Percentiles rank a stretch among this genome's conserved stretches.
Evolutionary conservation across 1,139 yeast genomes (phyloP).

Genomic region (Sugiyamaella xylanicola): DNA sequence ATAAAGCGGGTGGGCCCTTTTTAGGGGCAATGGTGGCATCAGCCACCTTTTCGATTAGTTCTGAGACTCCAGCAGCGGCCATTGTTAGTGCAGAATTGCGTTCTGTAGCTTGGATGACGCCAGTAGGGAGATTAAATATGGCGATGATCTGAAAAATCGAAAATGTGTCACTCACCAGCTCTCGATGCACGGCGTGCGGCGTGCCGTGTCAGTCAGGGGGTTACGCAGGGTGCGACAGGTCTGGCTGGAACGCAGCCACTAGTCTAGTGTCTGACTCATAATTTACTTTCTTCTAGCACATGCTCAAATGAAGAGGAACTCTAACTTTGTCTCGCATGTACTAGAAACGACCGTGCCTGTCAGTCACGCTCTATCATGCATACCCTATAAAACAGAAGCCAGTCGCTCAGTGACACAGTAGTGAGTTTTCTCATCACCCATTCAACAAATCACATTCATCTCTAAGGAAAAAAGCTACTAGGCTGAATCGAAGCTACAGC

Average conservation of each 20-base stretch:
- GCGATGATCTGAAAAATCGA: slow-evolving; percentile 12
- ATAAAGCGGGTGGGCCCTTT: slow-evolving; percentile 27
- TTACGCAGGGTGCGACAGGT: not conserved
- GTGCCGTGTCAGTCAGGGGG: not conserved
- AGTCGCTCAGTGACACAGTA: too few species aligned
- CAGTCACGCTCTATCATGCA: too few species aligned
- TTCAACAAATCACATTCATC: too few species aligned
- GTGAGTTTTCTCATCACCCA: too few species aligned
- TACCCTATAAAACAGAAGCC: too few species aligned
- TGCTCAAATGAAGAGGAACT: too few species aligned
- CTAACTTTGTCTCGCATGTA: too few species aligned
- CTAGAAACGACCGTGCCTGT: too few species aligned
- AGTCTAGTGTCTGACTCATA: not conserved
- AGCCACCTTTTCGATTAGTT: slow-evolving; percentile 57
- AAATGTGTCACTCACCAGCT: slow-evolving; percentile 3
- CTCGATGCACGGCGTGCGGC: not conserved
- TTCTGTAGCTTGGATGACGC: not conserved
- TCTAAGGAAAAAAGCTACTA: too few species aligned
- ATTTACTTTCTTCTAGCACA: too few species aligned
- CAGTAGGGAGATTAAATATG: not conserved
- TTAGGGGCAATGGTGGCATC: slow-evolving; percentile 51
- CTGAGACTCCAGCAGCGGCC: slow-evolving; percentile 38
- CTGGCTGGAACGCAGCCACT: not conserved
- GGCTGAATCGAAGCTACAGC: too few species aligned
- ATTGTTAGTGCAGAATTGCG: slow-evolving; percentile 2